Percentiles rank a stretch among this genome's conserved stretches.
Evolutionary conservation across 2,329 filamentous ascomycete genomes (phyloP).

Genomic region (Rhinocladiella mackenziei): DNA sequence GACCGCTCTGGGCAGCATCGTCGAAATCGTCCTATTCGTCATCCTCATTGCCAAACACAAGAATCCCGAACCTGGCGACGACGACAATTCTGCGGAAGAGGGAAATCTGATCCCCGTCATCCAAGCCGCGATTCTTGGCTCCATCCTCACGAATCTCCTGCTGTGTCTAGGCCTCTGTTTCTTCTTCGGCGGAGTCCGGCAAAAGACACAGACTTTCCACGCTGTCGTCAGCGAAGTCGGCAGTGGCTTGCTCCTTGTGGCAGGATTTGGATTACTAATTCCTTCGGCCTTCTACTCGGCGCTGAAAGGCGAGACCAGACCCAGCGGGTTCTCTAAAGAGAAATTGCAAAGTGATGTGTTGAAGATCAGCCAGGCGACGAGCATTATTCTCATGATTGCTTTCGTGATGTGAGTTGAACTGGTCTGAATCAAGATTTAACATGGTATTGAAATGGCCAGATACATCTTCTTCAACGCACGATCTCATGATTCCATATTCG

Average conservation of each 20-base stretch:
- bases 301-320: constrained; percentile 48
- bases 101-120: constrained; percentile 61
- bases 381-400: constrained; percentile 66
- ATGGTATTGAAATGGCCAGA: too few relatives aligned
- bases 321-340: constrained; percentile 33
- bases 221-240: constrained; percentile 75
- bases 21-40: constrained; percentile 81
- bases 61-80: constrained; percentile 21
- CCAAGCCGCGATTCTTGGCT: constrained; percentile 77
- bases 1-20: constrained; percentile 63
- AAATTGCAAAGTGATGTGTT: constrained; percentile 53
- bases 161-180: constrained; percentile 78
- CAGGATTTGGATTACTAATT: constrained; percentile 54
- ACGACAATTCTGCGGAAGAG: too few relatives aligned
- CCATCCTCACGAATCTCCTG: constrained; percentile 75
- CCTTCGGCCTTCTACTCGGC: constrained; percentile 47
- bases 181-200: constrained; percentile 66
- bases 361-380: constrained; percentile 65
- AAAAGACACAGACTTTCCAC: constrained; percentile 67
- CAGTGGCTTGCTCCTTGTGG: constrained; percentile 70
- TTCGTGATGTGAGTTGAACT: too few relatives aligned
- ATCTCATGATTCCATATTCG: constrained; percentile 72
- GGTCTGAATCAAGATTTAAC: too few relatives aligned
- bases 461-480: constrained; percentile 69
- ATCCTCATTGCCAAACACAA: constrained; percentile 58